These are phyloP conservation scores for Schwanniomyces occidentalis DNA, from an alignment of 805 yeast genomes.

Conservation along the genomic window DNA sequence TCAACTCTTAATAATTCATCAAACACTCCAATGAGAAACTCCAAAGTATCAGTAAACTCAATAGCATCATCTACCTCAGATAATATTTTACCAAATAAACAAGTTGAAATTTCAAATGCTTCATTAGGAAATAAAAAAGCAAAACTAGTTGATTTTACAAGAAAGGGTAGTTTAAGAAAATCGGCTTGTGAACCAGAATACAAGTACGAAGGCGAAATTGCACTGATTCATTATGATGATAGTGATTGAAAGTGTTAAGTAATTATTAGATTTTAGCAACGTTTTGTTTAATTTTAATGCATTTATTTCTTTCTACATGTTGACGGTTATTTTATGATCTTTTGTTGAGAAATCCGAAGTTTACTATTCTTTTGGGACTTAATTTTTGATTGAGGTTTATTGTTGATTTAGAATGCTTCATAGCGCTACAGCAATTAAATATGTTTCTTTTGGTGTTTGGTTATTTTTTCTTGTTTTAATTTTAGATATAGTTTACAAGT, in stretches of 20 bases:
- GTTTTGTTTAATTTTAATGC: too few species aligned
- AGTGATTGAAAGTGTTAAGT: conserved; percentile 18
- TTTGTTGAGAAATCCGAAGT: too few species aligned
- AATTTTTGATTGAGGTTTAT: too few species aligned
- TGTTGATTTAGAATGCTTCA: too few species aligned
- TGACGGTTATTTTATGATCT: too few species aligned
- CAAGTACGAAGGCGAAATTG: conserved; percentile 32
- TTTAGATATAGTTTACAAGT: too few species aligned
- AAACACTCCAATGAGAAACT: conserved; percentile 11
- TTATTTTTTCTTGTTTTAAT: too few species aligned
- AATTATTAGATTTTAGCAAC: too few species aligned
- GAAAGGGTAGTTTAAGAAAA: conserved; percentile 43
- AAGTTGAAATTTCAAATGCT: conserved; percentile 12
- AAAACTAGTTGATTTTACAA: conserved; percentile 48
- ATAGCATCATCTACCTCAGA: conserved; percentile 14
- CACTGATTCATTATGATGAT: conserved; percentile 34
- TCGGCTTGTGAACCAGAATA: conserved; percentile 35
- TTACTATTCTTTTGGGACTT: too few species aligned
- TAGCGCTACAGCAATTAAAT: too few species aligned
- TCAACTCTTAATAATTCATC: conserved; percentile 1
- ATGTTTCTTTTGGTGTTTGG: too few species aligned
- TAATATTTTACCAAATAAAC: conserved; percentile 8
- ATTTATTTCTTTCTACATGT: too few species aligned
- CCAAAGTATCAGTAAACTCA: conserved; percentile 23
- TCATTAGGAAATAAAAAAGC: conserved; percentile 28